Percentiles rank a stretch among this genome's conserved stretches.
phyloP scores from a whole-genome alignment of 2,329 filamentous ascomycete genomes.

The Aspergillus sojae region DNA sequence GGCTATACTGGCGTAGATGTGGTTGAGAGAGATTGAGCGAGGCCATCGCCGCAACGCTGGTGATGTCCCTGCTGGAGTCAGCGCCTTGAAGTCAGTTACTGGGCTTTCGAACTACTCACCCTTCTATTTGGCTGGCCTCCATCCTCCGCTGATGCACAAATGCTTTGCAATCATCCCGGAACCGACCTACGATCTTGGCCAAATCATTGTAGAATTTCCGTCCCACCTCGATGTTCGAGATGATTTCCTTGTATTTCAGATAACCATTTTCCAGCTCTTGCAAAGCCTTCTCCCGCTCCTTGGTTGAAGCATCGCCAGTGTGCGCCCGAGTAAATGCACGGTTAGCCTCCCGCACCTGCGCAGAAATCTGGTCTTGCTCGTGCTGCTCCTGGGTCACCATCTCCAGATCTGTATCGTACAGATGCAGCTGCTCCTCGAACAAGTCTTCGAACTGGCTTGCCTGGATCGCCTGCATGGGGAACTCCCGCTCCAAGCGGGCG shows the following conservation, averaged over 20 bases:
- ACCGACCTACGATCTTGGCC: slow-evolving; percentile 80
- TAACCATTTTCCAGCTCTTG: slow-evolving; percentile 90
- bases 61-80: slow-evolving; percentile 52
- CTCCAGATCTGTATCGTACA: slow-evolving; percentile 78
- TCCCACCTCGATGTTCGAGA: slow-evolving; percentile 86
- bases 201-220: slow-evolving; percentile 98
- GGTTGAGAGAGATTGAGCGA: slow-evolving; percentile 53
- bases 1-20: slow-evolving; percentile 41
- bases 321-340: slow-evolving; percentile 74
- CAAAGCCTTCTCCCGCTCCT: slow-evolving; percentile 80
- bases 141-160: slow-evolving; percentile 81
- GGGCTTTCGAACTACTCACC: slow-evolving; percentile 53
- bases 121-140: slow-evolving; percentile 78
- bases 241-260: slow-evolving; percentile 93
- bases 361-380: slow-evolving; percentile 74
- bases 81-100: background rate
- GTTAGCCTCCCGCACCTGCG: slow-evolving; percentile 74
- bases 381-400: slow-evolving; percentile 69
- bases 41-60: slow-evolving; percentile 59
- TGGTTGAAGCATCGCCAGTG: slow-evolving; percentile 65
- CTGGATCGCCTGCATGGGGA: slow-evolving; percentile 80
- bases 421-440: slow-evolving; percentile 78
- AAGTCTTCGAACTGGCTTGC: slow-evolving; percentile 90
- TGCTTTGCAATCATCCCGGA: slow-evolving; percentile 75
- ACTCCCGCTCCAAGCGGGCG: slow-evolving; percentile 80